Evolutionary conservation across 768 basidiomycete species (phyloP).

Genomic region (Xerocomellus amylosporus): DNA sequence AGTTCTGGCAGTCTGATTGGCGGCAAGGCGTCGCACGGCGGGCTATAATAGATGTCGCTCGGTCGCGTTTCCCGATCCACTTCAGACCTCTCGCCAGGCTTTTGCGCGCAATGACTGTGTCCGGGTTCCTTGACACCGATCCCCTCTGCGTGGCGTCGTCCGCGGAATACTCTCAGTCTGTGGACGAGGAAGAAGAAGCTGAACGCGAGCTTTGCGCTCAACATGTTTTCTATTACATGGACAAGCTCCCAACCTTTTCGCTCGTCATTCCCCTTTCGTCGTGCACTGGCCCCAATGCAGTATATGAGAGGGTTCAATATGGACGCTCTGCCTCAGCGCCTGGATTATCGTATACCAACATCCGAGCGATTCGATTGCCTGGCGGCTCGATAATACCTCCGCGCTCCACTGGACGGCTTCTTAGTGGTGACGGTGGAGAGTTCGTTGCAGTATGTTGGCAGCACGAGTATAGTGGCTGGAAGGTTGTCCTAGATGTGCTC

Average conservation of each 20-base stretch:
- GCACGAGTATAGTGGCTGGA: conserved; percentile 84
- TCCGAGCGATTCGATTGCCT: conserved; percentile 66
- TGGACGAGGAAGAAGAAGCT: conserved; percentile 38
- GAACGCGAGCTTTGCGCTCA: conserved; percentile 60
- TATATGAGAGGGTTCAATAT: conserved; percentile 68
- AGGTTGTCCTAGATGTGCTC: conserved; percentile 75
- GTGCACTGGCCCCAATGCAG: conserved; percentile 63
- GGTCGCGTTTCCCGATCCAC: conserved; percentile 81
- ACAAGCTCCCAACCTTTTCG: conserved; percentile 68
- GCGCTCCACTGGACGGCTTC: conserved; percentile 62
- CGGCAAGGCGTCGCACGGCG: conserved; percentile 62
- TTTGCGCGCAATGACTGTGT: conserved; percentile 72
- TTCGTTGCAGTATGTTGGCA: conserved; percentile 72
- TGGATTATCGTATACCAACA: conserved; percentile 61
- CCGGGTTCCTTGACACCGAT: conserved; percentile 75
- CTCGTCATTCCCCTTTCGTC: conserved; percentile 63
- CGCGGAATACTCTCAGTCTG: conserved; percentile 44
- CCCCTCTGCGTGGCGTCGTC: conserved; percentile 48
- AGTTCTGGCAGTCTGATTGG: conserved; percentile 85
- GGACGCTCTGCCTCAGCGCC: conserved; percentile 45
- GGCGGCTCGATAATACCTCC: conserved; percentile 72
- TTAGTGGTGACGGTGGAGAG: conserved; percentile 71
- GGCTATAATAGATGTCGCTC: conserved; percentile 78
- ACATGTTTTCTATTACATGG: conserved; percentile 75
- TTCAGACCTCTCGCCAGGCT: conserved; percentile 66